These are phyloP conservation scores for Globisporangium heterothallicum DNA, from an alignment of 352 stramenopile genomes.

Conservation along the genomic window DNA sequence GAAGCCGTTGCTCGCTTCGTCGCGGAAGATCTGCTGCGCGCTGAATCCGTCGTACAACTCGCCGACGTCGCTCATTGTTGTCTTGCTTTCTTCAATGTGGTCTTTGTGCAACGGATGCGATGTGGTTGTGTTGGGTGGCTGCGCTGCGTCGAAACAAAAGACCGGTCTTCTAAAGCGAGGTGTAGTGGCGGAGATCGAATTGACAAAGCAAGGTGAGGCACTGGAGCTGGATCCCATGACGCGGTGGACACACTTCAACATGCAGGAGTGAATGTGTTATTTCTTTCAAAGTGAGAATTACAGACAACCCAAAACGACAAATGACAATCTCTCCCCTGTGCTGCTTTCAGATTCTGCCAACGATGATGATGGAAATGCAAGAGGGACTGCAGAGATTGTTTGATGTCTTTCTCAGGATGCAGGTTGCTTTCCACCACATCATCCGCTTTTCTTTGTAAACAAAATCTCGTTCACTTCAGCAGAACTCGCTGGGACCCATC, in stretches of 20 bases:
- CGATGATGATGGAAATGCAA: too few relatives aligned
- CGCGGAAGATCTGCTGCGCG: constrained; percentile 63
- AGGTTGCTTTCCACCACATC: too few relatives aligned
- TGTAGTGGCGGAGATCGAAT: not conserved
- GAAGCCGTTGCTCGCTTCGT: constrained; percentile 62
- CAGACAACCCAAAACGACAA: too few relatives aligned
- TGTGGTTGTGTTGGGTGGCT: not conserved
- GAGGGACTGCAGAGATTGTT: too few relatives aligned
- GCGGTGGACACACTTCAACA: constrained; percentile 8
- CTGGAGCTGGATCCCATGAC: not conserved
- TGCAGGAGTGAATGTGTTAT: constrained; percentile 6
- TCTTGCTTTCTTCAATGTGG: not conserved
- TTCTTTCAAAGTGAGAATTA: too few relatives aligned
- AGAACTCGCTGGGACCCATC: too few relatives aligned
- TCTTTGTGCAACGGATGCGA: not conserved
- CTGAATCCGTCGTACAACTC: constrained; percentile 63
- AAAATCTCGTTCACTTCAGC: too few relatives aligned
- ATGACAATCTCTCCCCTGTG: too few relatives aligned
- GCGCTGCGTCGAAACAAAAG: not conserved
- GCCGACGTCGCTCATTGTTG: constrained; percentile 8
- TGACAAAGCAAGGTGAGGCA: constrained; percentile 3
- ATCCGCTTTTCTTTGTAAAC: too few relatives aligned
- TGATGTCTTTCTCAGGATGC: too few relatives aligned
- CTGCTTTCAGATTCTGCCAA: too few relatives aligned
- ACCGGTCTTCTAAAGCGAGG: constrained; percentile 3